Percentiles rank a stretch among this genome's conserved stretches.
Evolutionary conservation across 768 basidiomycete species (phyloP).

Genomic region (Austroboletus eburneus): DNA sequence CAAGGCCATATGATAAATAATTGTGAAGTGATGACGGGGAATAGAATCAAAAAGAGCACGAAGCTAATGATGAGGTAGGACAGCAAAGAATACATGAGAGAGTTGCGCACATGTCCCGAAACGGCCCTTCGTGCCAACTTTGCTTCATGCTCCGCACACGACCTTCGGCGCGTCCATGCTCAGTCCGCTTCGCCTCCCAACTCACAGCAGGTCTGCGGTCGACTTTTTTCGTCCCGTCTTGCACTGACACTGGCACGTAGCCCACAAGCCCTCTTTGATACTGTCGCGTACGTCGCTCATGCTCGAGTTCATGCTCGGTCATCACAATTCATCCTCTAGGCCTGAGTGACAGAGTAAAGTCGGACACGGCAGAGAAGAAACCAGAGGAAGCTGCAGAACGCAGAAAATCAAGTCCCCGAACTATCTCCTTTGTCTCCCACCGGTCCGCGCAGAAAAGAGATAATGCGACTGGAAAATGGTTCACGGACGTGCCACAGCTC

Average conservation of each 20-base stretch:
- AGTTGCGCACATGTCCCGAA: constrained; percentile 8
- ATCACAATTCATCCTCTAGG: constrained; percentile 10
- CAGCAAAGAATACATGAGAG: constrained; percentile 43
- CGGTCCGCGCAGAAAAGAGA: constrained; percentile 22
- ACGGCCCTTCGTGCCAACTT: constrained; percentile 10
- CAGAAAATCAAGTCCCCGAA: constrained; percentile 1
- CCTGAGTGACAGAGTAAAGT: constrained; percentile 10
- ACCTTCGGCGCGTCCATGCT: constrained; percentile 3
- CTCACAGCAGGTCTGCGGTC: too few relatives aligned
- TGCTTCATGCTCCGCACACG: constrained; percentile 15
- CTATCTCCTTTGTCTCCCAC: constrained; percentile 19
- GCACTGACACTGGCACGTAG: constrained; percentile 9
- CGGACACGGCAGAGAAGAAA: constrained; percentile 1
- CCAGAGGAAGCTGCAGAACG: neutral
- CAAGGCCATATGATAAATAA: constrained; percentile 90
- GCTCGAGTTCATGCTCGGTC: neutral
- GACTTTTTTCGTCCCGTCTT: neutral
- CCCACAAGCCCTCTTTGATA: constrained; percentile 3
- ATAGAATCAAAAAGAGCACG: constrained; percentile 71
- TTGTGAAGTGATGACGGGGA: constrained; percentile 88
- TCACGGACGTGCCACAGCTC: constrained; percentile 17
- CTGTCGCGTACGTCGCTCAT: constrained; percentile 18
- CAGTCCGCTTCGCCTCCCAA: constrained; percentile 10
- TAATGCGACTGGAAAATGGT: constrained; percentile 23
- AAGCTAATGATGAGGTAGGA: constrained; percentile 63